Base-by-base conservation (phyloP, 1,284 basidiomycete genomes). In the Neotropicomus parvogracilis region DNA sequence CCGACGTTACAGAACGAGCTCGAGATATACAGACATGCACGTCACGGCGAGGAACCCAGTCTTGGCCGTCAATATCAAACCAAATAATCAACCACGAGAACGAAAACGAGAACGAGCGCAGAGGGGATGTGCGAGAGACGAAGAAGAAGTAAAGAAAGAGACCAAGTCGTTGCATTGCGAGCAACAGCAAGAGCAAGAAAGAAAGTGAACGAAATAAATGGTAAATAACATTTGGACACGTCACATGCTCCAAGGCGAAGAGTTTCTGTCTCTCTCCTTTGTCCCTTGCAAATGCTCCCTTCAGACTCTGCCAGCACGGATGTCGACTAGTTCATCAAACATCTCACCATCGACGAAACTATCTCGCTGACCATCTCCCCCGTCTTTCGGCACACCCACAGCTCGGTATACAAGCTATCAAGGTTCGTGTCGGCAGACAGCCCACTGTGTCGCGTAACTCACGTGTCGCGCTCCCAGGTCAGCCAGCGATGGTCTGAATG, bases 401-500 rank as follows among this genome's bases (percentile, higher is more conserved):
- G 7, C 71, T 88, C 3, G 80, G 81, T 0, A 71, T 91, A 41
- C 87, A 87, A 26, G 77, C 85, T 10, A 70, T 90, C 59, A 86
- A 89, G 70, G 83, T 83, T 55, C 46, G 68, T 44, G 8, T 10
- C 4, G 4, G 17, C 9, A 16, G 4, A 0, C 6, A 11, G 3
- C 24, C 3, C 11, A 31, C 8, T 38, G 7, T 16, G 7, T 32
- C 4, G n/a, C 17, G 7, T 14, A 20, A 33, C 48, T 54, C 14
- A 62, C 12, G 4, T 34, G 12, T n/a, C n/a, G 20, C 9, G n/a
- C 8, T 7, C 14, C 14, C 40, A 83, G 81, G 80, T 85, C 56
- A 84, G n/a, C n/a, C n/a, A n/a, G 80, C 66, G 85, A 87, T 70
- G 85, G 85, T 2, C 84, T 86, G 0, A 90, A 84, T 54, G 83